These are phyloP conservation scores for Rhodotorula glutinis DNA, from an alignment of 1,284 basidiomycete species.

Conservation along the genomic window DNA sequence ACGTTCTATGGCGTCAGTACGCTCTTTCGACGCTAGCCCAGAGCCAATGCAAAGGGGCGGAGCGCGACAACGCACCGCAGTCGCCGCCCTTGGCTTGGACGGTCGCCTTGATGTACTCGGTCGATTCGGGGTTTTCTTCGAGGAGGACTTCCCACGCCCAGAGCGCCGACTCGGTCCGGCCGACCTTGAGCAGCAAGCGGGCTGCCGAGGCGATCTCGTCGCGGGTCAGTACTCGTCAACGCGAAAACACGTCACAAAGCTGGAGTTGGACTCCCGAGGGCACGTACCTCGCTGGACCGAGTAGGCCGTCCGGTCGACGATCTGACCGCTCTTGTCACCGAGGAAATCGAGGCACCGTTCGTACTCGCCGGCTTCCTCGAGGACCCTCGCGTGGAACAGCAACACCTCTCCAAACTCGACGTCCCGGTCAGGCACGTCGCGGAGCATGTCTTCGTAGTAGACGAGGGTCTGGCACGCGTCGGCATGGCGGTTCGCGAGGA, in stretches of 20 bases:
- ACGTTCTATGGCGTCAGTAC: no score
- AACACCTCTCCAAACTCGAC: conserved; percentile 81
- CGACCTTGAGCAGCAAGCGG: conserved; percentile 64
- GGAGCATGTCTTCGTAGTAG: conserved; percentile 53
- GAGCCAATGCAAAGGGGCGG: no score
- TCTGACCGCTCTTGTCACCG: conserved; percentile 55
- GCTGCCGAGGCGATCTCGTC: conserved; percentile 58
- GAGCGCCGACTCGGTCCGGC: conserved; percentile 60
- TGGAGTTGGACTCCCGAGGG: no score
- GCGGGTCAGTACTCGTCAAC: conserved; percentile 50
- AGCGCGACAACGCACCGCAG: conserved; percentile 60
- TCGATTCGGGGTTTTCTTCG: conserved; percentile 79
- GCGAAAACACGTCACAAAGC: no score
- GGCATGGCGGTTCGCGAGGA: conserved; percentile 69
- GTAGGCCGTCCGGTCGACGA: conserved; percentile 41
- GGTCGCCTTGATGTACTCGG: conserved; percentile 74
- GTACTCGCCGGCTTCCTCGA: conserved; percentile 66
- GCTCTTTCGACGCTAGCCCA: no score
- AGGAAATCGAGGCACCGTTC: conserved; percentile 59
- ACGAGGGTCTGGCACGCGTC: conserved; percentile 67
- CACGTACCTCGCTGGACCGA: conserved; percentile 35
- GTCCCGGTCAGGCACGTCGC: conserved; percentile 68
- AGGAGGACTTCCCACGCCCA: conserved; percentile 75
- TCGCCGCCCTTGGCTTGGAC: conserved; percentile 65
- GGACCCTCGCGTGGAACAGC: conserved; percentile 73